phyloP scores from a whole-genome alignment of 2,329 filamentous ascomycete species.

The Cercospora beticola region DNA sequence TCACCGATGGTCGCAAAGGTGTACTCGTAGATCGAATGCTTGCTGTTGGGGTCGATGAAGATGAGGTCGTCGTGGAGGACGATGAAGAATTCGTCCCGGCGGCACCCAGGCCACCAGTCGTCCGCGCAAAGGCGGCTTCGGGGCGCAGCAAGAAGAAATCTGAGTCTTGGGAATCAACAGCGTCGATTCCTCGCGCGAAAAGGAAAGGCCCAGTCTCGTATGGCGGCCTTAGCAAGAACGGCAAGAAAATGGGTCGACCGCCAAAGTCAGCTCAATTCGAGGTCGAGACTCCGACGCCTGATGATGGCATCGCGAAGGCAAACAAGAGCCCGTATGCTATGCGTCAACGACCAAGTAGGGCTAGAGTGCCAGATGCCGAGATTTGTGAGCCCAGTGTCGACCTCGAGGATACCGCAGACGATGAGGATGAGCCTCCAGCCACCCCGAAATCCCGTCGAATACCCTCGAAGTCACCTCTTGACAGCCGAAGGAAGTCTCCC shows the following conservation, averaged over 20 bases:
- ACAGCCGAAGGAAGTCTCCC: not conserved
- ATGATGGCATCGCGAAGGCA: not conserved
- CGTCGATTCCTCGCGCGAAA: not conserved
- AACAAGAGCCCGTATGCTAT: slow-evolving; percentile 10
- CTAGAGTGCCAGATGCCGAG: not conserved
- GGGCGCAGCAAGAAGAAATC: not conserved
- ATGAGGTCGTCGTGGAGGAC: slow-evolving; percentile 16
- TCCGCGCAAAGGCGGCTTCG: not conserved
- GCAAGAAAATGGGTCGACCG: slow-evolving; percentile 4
- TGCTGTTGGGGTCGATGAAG: slow-evolving; percentile 31
- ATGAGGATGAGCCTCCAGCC: not conserved
- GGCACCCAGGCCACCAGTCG: slow-evolving; percentile 7
- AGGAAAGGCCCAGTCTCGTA: not conserved
- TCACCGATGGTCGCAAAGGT: slow-evolving; percentile 35
- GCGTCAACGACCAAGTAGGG: slow-evolving; percentile 1
- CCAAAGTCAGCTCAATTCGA: not conserved
- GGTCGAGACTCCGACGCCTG: not conserved
- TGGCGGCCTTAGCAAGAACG: not conserved
- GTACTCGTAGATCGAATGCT: slow-evolving; percentile 12
- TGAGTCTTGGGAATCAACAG: not conserved
- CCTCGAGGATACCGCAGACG: not conserved
- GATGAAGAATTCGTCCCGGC: not conserved
- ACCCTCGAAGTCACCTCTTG: not conserved
- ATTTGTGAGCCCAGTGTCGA: not conserved
- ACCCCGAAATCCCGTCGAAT: not conserved